Base-by-base conservation (phyloP, 1,284 basidiomycete species). In the Marasmius oreades region DNA sequence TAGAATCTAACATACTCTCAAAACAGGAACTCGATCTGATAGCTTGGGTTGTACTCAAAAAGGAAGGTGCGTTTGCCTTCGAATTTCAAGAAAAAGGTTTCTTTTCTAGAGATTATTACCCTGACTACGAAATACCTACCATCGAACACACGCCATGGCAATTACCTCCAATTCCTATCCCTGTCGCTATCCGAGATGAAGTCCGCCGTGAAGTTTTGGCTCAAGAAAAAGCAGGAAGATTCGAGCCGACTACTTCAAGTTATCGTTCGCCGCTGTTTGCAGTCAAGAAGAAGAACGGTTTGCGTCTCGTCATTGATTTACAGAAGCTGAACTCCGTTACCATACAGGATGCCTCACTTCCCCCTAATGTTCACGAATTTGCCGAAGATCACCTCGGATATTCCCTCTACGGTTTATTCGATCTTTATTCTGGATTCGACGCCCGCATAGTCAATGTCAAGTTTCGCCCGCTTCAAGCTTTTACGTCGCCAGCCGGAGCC, bases 251-350 rank as follows among this genome's bases (percentile, higher is more conserved):
- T 0, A 56, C 60, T 0, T 64, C 67, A 0, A 67, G 66, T 0
- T 75, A 75, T 57, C 58, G 66, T 3, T 69, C 70, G 0, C 50
- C 61, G 0, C 61, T 66, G 39, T 74, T 73, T 44, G 57, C 66
- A 0, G 71, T 75, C 0, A 36, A 57, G 4, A 72, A 76, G 62
- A 71, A 73, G 55, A 63, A 60, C 22, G 60, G 65, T 1, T 57
- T 72, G 0, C 61, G 68, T 1, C 20, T n/a, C n/a, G n/a, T n/a
- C n/a, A n/a, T n/a, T n/a, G n/a, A n/a, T n/a, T n/a, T n/a, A n/a
- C n/a, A n/a, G n/a, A n/a, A n/a, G n/a, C n/a, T n/a, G n/a, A n/a
- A n/a, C n/a, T n/a, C n/a, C n/a, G n/a, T n/a, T n/a, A n/a, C n/a
- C n/a, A n/a, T n/a, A n/a, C n/a, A n/a, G n/a, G n/a, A n/a, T n/a